Base-by-base conservation (phyloP, 441 rosid species). In the Pelargonium citronellum region DNA sequence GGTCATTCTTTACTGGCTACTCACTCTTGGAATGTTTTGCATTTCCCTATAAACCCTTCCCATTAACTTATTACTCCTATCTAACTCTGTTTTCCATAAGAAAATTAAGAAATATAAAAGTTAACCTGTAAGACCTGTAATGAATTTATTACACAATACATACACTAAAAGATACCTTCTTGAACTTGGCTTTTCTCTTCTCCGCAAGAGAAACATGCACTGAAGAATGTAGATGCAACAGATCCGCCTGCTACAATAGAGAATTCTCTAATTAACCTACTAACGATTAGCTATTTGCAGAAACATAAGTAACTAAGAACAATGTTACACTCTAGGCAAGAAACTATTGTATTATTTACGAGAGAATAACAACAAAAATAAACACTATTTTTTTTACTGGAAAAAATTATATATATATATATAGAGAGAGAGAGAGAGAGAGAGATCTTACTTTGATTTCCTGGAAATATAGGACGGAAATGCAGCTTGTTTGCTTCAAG, bases 401-500 rank as follows among this genome's bases (percentile, higher is more conserved):
- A 57, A 68, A 66, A 27, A 22, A n/a, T n/a, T n/a, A n/a, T n/a
- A n/a, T n/a, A n/a, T n/a, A n/a, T n/a, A n/a, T n/a, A n/a, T 0
- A 24, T 0, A 24, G 27, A 24, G 27, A 69, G 44, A 13, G 63
- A 79, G 67, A 72, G 69, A 71, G 76, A 69, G 72, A 61, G 55
- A 58, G 70, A 67, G 70, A 15, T 51, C 79, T 70, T 83, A 91
- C 96, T 82, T 74, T 86, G 84, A 81, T 86, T 89, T 66, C 78
- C 83, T 0, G 82, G 73, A 57, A 76, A 74, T 72, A 88, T 78
- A 44, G 95, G 95, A 69, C 92, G 92, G 69, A 89, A 87, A 84
- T 88, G 95, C 80, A 92, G 69, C 72, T 89, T 92, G 80, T 92
- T 88, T 74, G 93, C 99, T 84, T 95, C 98, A 67, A 95, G 98